Conservation (phyloP, 2,329 filamentous ascomycete genomes). For the Aspergillus pseudoterreus region DNA sequence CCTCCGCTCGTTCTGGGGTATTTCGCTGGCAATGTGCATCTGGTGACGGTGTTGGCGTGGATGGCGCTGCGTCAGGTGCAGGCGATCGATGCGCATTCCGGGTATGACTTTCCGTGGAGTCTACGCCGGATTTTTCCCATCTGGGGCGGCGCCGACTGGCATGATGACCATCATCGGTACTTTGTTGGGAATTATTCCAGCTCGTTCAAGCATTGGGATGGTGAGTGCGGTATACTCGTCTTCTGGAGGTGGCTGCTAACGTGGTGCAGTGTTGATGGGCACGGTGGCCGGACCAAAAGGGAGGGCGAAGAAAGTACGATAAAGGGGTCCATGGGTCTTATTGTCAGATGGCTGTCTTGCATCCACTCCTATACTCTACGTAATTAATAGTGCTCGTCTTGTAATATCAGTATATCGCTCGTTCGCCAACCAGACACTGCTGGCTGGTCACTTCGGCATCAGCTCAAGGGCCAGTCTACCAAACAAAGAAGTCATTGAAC, state of each 20-base stretch:
- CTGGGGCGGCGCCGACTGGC: slow-evolving; percentile 93
- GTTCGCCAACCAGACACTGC: too few species aligned
- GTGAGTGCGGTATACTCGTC: slow-evolving; percentile 9
- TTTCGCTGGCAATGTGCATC: slow-evolving; percentile 78
- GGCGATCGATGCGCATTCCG: slow-evolving; percentile 92
- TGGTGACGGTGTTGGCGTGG: slow-evolving; percentile 95
- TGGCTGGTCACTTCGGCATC: too few species aligned
- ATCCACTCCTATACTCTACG: too few species aligned
- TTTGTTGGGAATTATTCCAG: slow-evolving; percentile 97
- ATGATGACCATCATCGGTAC: slow-evolving; percentile 92
- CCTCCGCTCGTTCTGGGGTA: slow-evolving; percentile 75
- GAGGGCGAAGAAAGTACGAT: slow-evolving; percentile 6
- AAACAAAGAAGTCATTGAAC: too few species aligned
- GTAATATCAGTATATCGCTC: too few species aligned
- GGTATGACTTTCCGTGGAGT: slow-evolving; percentile 97
- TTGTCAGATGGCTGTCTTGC: not conserved
- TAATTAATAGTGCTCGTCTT: too few species aligned
- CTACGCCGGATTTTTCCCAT: slow-evolving; percentile 81
- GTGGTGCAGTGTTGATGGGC: slow-evolving; percentile 16
- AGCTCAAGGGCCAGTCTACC: too few species aligned
- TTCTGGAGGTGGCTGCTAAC: not conserved
- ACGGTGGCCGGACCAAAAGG: slow-evolving; percentile 20
- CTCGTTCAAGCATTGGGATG: slow-evolving; percentile 96
- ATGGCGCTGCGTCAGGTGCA: slow-evolving; percentile 87
- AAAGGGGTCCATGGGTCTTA: too few species aligned